These are phyloP conservation scores for Hypoxylon lenormandii DNA, from an alignment of 495 filamentous ascomycete species.

Conservation along the genomic window DNA sequence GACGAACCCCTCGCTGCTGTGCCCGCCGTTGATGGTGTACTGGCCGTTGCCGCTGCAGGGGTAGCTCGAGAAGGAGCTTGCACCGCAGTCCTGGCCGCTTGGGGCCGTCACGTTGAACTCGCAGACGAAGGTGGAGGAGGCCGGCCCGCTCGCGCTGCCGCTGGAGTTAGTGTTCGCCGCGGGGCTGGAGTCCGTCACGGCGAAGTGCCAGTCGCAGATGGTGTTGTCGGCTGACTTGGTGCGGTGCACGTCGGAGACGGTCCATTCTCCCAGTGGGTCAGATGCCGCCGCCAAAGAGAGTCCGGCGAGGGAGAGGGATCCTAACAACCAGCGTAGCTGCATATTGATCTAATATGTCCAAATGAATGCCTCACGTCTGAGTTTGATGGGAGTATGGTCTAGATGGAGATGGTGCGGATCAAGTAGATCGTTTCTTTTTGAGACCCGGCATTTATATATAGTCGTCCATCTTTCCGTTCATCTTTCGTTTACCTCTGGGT, in stretches of 20 bases:
- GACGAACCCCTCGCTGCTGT: constrained; percentile 37
- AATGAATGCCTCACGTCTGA: background rate
- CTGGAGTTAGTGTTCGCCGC: background rate
- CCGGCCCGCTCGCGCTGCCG: background rate
- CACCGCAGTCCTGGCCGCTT: constrained; percentile 26
- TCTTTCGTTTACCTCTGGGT: background rate
- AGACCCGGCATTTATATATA: background rate
- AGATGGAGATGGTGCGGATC: background rate
- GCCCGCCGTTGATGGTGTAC: constrained; percentile 46
- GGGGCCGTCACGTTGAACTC: constrained; percentile 19
- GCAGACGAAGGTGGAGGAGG: constrained; percentile 19
- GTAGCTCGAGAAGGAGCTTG: constrained; percentile 16
- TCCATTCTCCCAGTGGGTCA: constrained; percentile 4
- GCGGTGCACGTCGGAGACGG: constrained; percentile 19
- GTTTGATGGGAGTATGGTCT: background rate
- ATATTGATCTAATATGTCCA: constrained; percentile 9
- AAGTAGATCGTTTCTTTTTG: too few species aligned
- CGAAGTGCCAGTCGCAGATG: constrained; percentile 7
- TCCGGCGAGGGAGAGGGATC: background rate
- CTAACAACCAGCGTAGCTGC: constrained; percentile 13
- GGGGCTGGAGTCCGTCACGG: constrained; percentile 2
- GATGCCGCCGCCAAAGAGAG: constrained; percentile 5
- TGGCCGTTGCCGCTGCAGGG: constrained; percentile 20
- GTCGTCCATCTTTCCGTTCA: background rate
- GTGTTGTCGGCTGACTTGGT: constrained; percentile 8